Base-by-base conservation (phyloP, 345 rosid genomes). In the Ceriops decandra region DNA sequence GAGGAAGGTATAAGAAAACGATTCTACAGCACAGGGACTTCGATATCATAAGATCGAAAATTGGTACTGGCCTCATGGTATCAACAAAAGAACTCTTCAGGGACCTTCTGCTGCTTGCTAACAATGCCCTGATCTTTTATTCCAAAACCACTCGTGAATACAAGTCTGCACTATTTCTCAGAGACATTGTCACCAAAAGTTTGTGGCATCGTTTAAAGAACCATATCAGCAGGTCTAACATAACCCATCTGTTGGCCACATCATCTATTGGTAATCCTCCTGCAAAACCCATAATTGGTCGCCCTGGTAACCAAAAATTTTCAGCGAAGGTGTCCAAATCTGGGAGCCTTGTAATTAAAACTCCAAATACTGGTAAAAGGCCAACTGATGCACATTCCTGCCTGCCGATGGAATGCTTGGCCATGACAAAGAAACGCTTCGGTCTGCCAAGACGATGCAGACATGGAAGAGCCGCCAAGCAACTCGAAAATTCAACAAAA, bases 1-100 rank as follows among this genome's bases (percentile, higher is more conserved):
- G 96, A 60, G 92, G 92, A 76, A 86, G 96, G 72, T 90, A 90
- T 81, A 90, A 87, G 87, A 90, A 84, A 81, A 70, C 89, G 82
- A 86, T 93, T 30, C 52, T 78, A 42, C 86, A 77, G 66, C 96
- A 87, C 80, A 77, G 85, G 84, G 98, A 93, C 74, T 74, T 93
- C 9, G 86, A 93, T 72, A 86, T 87, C 26, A 74, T 90, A 71
- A 84, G 83, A 72, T 82, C 91, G 16, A 84, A 88, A 74, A 86
- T 93, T 67, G 69, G 73, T 2, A 74, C 74, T 63, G 63, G 71
- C 26, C 70, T 78, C 51, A 74, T 83, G 61, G 66, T 76, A 15
- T 86, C 97, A 38, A 79, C 77, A 2, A 74, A 76, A 53, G 96
- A 89, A 75, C 81, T 93, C 24, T 90, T 80, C 73, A 81, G 88